Percentiles rank a stretch among this genome's conserved stretches.
Evolutionary conservation across 768 basidiomycete species (phyloP).

Genomic region (Mycena maculata): DNA sequence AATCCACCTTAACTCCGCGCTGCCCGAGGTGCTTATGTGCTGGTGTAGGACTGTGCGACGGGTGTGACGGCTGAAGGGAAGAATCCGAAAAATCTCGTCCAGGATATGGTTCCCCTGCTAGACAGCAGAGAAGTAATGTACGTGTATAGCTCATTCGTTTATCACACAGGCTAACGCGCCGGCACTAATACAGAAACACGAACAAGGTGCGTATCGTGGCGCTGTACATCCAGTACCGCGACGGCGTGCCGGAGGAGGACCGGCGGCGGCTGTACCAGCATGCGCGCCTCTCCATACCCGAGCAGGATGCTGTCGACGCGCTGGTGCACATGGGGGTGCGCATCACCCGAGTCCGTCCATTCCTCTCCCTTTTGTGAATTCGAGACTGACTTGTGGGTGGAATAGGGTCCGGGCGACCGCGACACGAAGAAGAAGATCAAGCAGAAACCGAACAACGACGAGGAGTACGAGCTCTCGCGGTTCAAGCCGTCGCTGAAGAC

Average conservation of each 20-base stretch:
- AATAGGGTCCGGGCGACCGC: slow-evolving; percentile 79
- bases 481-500: slow-evolving; percentile 87
- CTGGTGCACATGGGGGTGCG: slow-evolving; percentile 85
- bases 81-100: slow-evolving; percentile 92
- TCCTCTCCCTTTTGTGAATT: neutral
- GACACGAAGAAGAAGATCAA: slow-evolving; percentile 86
- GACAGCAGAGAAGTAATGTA: slow-evolving; percentile 89
- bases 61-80: slow-evolving; percentile 93
- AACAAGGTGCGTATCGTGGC: slow-evolving; percentile 98
- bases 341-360: slow-evolving; percentile 76
- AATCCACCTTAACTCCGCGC: neutral
- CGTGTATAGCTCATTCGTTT: slow-evolving; percentile 35
- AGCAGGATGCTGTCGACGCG: slow-evolving; percentile 95
- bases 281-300: slow-evolving; percentile 85
- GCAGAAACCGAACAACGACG: slow-evolving; percentile 79
- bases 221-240: slow-evolving; percentile 92
- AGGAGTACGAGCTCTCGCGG: slow-evolving; percentile 96
- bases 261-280: slow-evolving; percentile 95
- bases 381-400: neutral
- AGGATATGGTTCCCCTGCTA: slow-evolving; percentile 98
- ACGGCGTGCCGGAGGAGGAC: slow-evolving; percentile 99
- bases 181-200: slow-evolving; percentile 64
- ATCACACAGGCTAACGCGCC: slow-evolving; percentile 5
- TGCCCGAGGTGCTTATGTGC: neutral
- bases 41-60: slow-evolving; percentile 87